Conservation (phyloP, 345 rosid species). For the Trapa incisa region DNA sequence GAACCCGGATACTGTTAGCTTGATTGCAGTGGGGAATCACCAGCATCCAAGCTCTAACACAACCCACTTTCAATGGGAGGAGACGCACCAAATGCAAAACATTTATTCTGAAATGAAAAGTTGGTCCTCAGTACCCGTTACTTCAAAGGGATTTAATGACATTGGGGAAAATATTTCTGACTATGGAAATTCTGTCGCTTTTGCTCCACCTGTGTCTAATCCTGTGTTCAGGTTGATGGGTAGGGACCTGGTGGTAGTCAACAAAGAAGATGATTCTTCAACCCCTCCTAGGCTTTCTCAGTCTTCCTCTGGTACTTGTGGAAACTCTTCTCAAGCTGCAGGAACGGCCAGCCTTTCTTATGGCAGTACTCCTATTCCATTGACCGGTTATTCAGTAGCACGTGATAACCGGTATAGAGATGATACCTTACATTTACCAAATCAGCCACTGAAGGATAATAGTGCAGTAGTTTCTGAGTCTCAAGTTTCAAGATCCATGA, state of each 20-base stretch:
- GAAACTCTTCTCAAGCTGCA: slow-evolving; percentile 21
- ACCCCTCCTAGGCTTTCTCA: slow-evolving; percentile 21
- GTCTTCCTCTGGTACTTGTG: slow-evolving; percentile 16
- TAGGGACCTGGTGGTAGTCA: slow-evolving; percentile 84
- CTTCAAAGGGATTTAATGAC: slow-evolving; percentile 14
- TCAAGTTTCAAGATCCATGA: slow-evolving; percentile 1
- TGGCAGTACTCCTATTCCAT: neutral
- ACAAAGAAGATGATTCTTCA: slow-evolving; percentile 52
- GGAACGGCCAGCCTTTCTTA: slow-evolving; percentile 12
- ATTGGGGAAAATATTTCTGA: slow-evolving; percentile 19
- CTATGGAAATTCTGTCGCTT: slow-evolving; percentile 28
- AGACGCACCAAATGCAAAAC: slow-evolving; percentile 20
- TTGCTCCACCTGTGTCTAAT: slow-evolving; percentile 47
- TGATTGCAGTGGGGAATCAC: slow-evolving; percentile 23
- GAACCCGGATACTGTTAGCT: slow-evolving; percentile 25
- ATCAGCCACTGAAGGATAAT: slow-evolving; percentile 22
- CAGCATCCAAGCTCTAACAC: slow-evolving; percentile 13
- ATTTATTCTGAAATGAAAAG: slow-evolving; percentile 6
- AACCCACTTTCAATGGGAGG: slow-evolving; percentile 21
- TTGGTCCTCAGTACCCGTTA: neutral
- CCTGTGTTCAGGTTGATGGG: slow-evolving; percentile 93
- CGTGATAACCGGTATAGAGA: neutral
- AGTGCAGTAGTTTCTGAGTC: slow-evolving; percentile 6
- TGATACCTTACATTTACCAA: slow-evolving; percentile 3
- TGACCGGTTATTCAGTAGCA: neutral